Evolutionary conservation across 2,329 filamentous ascomycete species (phyloP), one percentile per base, ranked within the genome.

Genomic region (Sporothrix brunneoviolacea): DNA sequence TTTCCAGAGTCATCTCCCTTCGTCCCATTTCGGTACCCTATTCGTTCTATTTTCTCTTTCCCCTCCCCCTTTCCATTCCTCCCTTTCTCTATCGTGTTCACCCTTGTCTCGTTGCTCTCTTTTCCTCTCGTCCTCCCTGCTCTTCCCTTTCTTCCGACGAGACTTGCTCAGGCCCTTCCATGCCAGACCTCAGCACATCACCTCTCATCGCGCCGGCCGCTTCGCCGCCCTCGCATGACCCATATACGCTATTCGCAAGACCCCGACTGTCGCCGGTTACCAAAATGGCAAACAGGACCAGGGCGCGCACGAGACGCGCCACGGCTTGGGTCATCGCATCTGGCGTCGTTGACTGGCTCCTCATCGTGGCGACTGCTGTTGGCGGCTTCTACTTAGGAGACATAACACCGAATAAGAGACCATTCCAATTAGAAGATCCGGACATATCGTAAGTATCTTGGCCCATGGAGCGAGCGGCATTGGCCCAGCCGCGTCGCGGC

Each of bases 261-360:
- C 3, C 37, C 10, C 8, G 15, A 2, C 8, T 4, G 12, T 13
- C 28, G 9, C 33, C n/a, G 30, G 56, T 56, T 47, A 32, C 37
- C 51, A 55, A 52, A 21, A 59, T 60, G 56, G 65, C 85, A 39
- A 61, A 37, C 22, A 12, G 33, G n/a, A 32, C 16, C 35, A 27
- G 28, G 16, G 16, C 9, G 10, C 50, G 19, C 28, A n/a, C 28
- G n/a, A 21, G 47, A 37, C 44, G 21, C 15, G 19, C 19, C 16
- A 28, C 28, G 3, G 12, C 30, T 8, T 44, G 69, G 21, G 66
- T 89, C 36, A 63, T 84, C 37, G 60, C 79, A 9, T 86, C 84
- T 4, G 91, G 91, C 63, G 67, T 83, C 42, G 68, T 87, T 52
- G 87, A 91, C 69, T 91, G 87, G 87, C 62, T 85, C 41, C 71